phyloP scores from a whole-genome alignment of 2,329 filamentous ascomycete species.

The Apiospora koreana region DNA sequence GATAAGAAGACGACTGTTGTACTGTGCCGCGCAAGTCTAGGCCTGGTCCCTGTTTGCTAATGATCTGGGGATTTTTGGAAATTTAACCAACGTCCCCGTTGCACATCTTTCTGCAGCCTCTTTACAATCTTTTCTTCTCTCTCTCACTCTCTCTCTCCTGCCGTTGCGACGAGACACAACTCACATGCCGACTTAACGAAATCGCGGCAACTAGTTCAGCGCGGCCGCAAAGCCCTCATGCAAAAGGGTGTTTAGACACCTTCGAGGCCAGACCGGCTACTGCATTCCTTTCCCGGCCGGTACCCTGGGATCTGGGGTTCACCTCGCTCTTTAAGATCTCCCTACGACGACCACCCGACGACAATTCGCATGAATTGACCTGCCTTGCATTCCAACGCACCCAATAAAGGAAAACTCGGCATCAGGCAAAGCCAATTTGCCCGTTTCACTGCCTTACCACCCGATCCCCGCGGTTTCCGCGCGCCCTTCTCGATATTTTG shows the following conservation, averaged over 20 bases:
- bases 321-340: neutral
- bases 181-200: neutral
- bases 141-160: too few relatives aligned
- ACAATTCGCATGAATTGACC: conserved; percentile 2
- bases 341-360: neutral
- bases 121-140: conserved; percentile 4
- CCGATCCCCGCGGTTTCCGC: neutral
- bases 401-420: neutral
- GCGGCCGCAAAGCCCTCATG: conserved; percentile 2
- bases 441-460: neutral
- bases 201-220: conserved; percentile 1
- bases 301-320: conserved; percentile 2
- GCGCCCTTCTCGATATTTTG: neutral
- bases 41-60: conserved; percentile 7
- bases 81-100: conserved; percentile 2
- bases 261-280: conserved; percentile 1
- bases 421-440: neutral
- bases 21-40: conserved; percentile 2
- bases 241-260: neutral
- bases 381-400: neutral
- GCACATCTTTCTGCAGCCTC: neutral
- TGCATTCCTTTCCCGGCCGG: conserved; percentile 2
- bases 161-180: conserved; percentile 7
- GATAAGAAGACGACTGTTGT: neutral
- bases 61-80: conserved; percentile 5